Percentiles rank a stretch among this genome's conserved stretches.
These are phyloP conservation scores for Phaseolus lunatus DNA, from an alignment of 306 rosid species.

Conservation along the genomic window DNA sequence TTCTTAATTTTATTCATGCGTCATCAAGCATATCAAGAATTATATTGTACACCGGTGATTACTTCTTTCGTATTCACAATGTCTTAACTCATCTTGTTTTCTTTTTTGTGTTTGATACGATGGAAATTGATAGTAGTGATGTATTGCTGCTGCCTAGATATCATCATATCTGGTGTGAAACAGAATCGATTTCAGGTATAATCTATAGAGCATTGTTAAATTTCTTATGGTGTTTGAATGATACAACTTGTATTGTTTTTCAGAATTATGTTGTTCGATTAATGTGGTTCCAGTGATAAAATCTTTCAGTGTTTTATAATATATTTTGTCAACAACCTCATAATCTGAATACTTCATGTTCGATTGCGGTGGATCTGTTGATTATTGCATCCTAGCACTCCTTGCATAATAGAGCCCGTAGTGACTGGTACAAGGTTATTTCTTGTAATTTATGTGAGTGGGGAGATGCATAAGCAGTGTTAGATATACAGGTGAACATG, in stretches of 20 bases:
- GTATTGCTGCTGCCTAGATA: not conserved
- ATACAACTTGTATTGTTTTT: not conserved
- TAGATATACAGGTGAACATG: no score
- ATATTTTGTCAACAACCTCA: not conserved
- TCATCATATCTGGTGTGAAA: conserved; percentile 8
- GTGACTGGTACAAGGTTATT: not conserved
- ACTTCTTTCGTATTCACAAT: not conserved
- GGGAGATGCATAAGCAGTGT: no score
- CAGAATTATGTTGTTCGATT: not conserved
- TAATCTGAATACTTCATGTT: not conserved
- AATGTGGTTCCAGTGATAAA: not conserved
- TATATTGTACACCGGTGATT: not conserved
- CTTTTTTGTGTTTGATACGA: not conserved
- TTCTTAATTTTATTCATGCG: not conserved
- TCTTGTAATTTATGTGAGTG: no score
- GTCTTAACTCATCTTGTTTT: not conserved
- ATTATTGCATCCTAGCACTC: not conserved
- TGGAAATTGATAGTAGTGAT: not conserved
- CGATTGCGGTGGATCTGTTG: not conserved
- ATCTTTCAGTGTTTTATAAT: not conserved
- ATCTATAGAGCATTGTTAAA: not conserved
- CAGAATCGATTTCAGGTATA: not conserved
- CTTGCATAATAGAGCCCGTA: no score
- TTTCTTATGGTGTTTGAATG: not conserved
- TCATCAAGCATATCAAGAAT: not conserved